Evolutionary conservation across 495 filamentous ascomycete genomes (phyloP).

Genomic region (Pseudoneurospora amorphoporcata): DNA sequence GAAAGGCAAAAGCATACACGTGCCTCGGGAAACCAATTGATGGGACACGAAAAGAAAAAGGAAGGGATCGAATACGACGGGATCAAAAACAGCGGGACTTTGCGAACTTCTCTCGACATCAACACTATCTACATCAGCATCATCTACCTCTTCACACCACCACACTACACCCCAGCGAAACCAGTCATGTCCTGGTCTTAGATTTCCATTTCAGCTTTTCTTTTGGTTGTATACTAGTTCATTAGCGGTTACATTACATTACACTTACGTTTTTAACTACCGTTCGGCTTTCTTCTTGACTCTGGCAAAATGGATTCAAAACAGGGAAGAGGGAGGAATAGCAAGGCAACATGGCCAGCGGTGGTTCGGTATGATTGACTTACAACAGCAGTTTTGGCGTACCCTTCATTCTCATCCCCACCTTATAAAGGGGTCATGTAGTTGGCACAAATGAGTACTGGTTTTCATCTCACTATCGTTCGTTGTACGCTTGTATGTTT

Average conservation of each 20-base stretch:
- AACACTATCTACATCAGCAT: neutral
- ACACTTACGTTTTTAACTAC: neutral
- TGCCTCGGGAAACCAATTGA: neutral
- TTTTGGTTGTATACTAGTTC: neutral
- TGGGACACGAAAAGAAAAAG: neutral
- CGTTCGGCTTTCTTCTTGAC: neutral
- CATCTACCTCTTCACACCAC: neutral
- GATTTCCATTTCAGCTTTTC: neutral
- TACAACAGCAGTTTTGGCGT: too few species aligned
- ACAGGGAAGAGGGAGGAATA: neutral
- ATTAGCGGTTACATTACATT: neutral
- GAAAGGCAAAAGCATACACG: neutral
- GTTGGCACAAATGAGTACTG: neutral
- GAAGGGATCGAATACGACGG: neutral
- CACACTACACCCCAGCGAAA: neutral
- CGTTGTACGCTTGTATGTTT: neutral
- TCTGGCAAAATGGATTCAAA: neutral
- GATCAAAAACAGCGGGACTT: neutral
- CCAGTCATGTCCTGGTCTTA: neutral
- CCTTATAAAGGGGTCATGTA: neutral
- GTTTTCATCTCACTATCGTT: neutral
- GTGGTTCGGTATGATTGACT: too few species aligned
- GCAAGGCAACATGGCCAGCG: neutral
- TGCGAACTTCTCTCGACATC: neutral
- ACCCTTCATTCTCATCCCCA: too few species aligned